These are phyloP conservation scores for Exophiala phaeomuriformis DNA, from an alignment of 2,329 filamentous ascomycete genomes.

Conservation along the genomic window DNA sequence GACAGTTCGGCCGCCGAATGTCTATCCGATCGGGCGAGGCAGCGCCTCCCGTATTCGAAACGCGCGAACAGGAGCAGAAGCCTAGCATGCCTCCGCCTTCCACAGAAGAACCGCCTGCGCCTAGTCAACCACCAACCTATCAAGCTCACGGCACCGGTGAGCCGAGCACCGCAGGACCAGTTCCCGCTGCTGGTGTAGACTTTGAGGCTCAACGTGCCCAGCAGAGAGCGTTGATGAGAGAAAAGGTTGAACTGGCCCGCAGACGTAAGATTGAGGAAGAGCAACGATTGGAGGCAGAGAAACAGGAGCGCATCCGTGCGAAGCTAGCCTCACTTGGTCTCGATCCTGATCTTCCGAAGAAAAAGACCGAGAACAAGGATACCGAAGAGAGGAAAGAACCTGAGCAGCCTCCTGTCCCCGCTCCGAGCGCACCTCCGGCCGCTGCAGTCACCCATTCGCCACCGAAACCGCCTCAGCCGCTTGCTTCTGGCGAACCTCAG, in stretches of 20 bases:
- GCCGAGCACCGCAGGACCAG: conserved; percentile 27
- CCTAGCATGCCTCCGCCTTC: conserved; percentile 31
- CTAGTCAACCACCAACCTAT: conserved; percentile 27
- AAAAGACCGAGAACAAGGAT: conserved; percentile 5
- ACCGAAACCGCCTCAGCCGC: conserved; percentile 52
- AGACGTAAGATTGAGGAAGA: conserved; percentile 49
- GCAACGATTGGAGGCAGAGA: conserved; percentile 50
- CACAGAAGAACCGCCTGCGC: conserved; percentile 15
- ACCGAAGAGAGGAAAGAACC: conserved; percentile 20
- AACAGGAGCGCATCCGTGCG: conserved; percentile 50
- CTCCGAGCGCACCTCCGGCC: conserved; percentile 28
- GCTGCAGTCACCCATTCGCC: conserved; percentile 43
- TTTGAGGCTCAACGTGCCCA: conserved; percentile 30
- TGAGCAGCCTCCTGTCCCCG: conserved; percentile 21
- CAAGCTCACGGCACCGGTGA: conserved; percentile 29
- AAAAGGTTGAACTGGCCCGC: conserved; percentile 51
- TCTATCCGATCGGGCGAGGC: conserved; percentile 47
- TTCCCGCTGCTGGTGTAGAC: conserved; percentile 17
- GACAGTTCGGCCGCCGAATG: conserved; percentile 58
- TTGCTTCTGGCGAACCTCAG: conserved; percentile 50
- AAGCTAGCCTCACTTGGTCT: conserved; percentile 46
- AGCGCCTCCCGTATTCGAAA: conserved; percentile 35
- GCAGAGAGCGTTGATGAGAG: conserved; percentile 55
- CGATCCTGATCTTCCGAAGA: conserved; percentile 16
- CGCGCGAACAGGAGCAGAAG: conserved; percentile 28